Conservation (phyloP, 768 basidiomycete species). For the Calvatia gigantea region DNA sequence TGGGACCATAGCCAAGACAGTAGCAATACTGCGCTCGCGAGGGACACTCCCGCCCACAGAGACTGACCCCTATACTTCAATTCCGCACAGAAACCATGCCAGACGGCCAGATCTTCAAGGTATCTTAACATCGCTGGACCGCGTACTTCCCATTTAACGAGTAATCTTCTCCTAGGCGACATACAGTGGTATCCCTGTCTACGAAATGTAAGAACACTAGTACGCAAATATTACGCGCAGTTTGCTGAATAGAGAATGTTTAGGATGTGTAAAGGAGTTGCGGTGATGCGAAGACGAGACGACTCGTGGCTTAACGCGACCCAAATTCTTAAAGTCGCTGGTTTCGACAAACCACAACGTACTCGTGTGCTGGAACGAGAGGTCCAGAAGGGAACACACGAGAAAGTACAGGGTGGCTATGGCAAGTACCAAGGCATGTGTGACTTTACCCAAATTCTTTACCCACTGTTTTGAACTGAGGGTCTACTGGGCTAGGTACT, state of each 20-base stretch:
- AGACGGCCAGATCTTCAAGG: slow-evolving; percentile 88
- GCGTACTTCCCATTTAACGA: slow-evolving; percentile 19
- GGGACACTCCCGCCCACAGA: background rate
- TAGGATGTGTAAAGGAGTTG: slow-evolving; percentile 91
- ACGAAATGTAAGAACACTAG: slow-evolving; percentile 70
- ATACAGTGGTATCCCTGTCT: slow-evolving; percentile 90
- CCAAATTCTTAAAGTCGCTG: slow-evolving; percentile 97
- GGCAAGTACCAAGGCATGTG: slow-evolving; percentile 96
- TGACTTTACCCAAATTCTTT: slow-evolving; percentile 7
- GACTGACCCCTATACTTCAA: background rate
- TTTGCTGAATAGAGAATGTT: slow-evolving; percentile 27
- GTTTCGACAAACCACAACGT: slow-evolving; percentile 97
- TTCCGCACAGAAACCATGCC: slow-evolving; percentile 48
- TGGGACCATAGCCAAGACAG: slow-evolving; percentile 18
- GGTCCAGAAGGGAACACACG: slow-evolving; percentile 97
- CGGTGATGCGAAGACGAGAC: slow-evolving; percentile 94
- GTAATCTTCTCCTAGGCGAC: slow-evolving; percentile 59
- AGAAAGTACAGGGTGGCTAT: slow-evolving; percentile 99
- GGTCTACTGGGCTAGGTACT: slow-evolving; percentile 58
- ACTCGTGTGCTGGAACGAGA: slow-evolving; percentile 97
- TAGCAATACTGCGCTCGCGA: background rate
- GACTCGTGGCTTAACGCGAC: slow-evolving; percentile 99
- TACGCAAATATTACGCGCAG: slow-evolving; percentile 32
- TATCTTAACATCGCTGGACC: slow-evolving; percentile 24
- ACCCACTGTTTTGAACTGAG: slow-evolving; percentile 17